Evolutionary conservation across 805 yeast species (phyloP).

Genomic region (Candida coleopterorum): DNA sequence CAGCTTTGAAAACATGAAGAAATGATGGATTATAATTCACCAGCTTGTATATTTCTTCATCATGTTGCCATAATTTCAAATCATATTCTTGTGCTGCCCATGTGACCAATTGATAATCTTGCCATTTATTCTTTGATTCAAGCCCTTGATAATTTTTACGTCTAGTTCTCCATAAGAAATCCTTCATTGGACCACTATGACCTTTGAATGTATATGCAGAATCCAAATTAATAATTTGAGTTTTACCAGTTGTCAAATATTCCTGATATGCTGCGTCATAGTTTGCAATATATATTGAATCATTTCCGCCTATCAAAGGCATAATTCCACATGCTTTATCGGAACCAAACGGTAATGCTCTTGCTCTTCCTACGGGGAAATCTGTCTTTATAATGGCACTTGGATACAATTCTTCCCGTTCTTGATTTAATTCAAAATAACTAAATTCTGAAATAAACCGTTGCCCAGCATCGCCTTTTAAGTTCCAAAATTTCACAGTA

Average conservation of each 20-base stretch:
- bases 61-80: conserved; percentile 72
- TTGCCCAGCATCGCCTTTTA: conserved; percentile 23
- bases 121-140: conserved; percentile 49
- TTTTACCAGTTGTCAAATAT: conserved; percentile 20
- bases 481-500: conserved; percentile 78
- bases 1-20: conserved; percentile 11
- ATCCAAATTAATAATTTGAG: conserved; percentile 22
- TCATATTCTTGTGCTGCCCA: conserved; percentile 87
- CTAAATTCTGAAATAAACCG: conserved; percentile 13
- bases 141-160: conserved; percentile 42
- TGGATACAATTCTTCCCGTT: conserved; percentile 31
- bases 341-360: conserved; percentile 84
- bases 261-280: conserved; percentile 32
- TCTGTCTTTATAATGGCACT: conserved; percentile 59
- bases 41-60: conserved; percentile 28
- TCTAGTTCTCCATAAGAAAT: conserved; percentile 76
- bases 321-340: conserved; percentile 72
- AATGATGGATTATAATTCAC: conserved; percentile 35
- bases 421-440: conserved; percentile 13
- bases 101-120: conserved; percentile 87
- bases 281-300: conserved; percentile 54
- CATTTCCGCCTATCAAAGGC: conserved; percentile 86
- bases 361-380: conserved; percentile 85
- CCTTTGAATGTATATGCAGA: conserved; percentile 68
- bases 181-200: conserved; percentile 80